phyloP scores from a whole-genome alignment of 2,329 filamentous ascomycete species.

The Penicillium sp. region DNA sequence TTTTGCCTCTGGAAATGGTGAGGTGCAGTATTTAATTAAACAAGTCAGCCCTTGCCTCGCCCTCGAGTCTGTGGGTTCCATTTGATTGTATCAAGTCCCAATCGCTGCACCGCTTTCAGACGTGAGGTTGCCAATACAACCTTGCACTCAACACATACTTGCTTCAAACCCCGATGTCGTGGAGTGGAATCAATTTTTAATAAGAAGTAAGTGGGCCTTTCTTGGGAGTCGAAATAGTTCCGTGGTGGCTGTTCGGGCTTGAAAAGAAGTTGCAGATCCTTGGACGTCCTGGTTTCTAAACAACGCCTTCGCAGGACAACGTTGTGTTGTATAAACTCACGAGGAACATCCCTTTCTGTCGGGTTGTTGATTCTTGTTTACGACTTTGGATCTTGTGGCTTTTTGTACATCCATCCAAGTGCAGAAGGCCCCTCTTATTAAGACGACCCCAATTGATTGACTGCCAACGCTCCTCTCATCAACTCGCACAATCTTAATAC shows the following conservation, averaged over 20 bases:
- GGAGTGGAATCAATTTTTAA: neutral
- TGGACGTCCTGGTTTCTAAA: neutral
- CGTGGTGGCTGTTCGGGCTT: neutral
- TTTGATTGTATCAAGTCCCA: neutral
- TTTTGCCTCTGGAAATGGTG: neutral
- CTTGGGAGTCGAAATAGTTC: neutral
- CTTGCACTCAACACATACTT: conserved; percentile 5
- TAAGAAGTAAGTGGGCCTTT: neutral
- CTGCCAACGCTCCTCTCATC: neutral
- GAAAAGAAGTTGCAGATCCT: neutral
- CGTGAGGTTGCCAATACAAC: conserved; percentile 2
- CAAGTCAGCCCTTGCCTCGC: conserved; percentile 8
- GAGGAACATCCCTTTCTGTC: neutral
- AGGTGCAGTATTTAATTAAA: conserved; percentile 11
- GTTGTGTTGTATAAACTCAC: neutral
- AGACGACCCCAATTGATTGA: neutral
- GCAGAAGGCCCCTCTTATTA: neutral
- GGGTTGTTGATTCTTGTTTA: neutral
- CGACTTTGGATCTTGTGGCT: neutral
- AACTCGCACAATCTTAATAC: neutral
- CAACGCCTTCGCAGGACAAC: neutral
- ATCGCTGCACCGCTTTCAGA: conserved; percentile 8
- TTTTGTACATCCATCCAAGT: neutral
- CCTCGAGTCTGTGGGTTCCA: conserved; percentile 5
- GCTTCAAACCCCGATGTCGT: neutral